Base-by-base conservation (phyloP, 2,329 filamentous ascomycete genomes). In the Aspergillus sp. region DNA sequence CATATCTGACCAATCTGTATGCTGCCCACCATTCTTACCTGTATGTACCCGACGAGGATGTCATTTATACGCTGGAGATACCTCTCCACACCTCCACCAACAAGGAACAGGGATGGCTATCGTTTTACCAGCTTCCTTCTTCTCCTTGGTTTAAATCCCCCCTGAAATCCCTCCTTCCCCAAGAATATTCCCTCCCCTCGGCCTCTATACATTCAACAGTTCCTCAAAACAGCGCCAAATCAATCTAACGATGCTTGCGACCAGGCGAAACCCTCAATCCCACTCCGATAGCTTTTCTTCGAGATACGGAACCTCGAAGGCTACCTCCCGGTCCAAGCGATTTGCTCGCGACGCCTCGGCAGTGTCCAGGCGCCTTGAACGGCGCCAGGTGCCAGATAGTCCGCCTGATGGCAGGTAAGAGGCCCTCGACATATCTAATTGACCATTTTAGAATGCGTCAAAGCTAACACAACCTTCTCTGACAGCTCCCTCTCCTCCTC, bases 401-500 rank as follows among this genome's bases (percentile, higher is more conserved):
- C 73, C 76, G 28, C 69, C 76, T n/a, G 69, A 74, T 61, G 69
- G 70, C 61, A 73, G 66, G 79, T 79, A 71, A 69, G 74, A 55
- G 23, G 69, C 30, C 23, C 31, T 45, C 23, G 31, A 41, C 52
- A 19, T 15, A 23, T 31, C 19, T 31, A 34, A 31, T 13, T 46
- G n/a, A 25, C 19, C 25, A 38, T 31, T 47, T 55, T 49, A 45
- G 30, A 7, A 11, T 31, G 3, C 19, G 34, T 43, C 4, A 43
- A 30, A 23, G 31, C 46, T 56, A 23, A 49, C 31, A 41, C 55
- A 8, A 28, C 45, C 15, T 48, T 8, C 52, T 25, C 22, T 30
- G 49, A 48, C 23, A 89, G 86, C 63, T 84, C 79, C 60, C 73
- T 87, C 61, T 85, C 84, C 28, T 90, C 89, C 3, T 82, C 89